Evolutionary conservation across 352 stramenopile genomes (phyloP).

Genomic region (Aphanomyces invadans): DNA sequence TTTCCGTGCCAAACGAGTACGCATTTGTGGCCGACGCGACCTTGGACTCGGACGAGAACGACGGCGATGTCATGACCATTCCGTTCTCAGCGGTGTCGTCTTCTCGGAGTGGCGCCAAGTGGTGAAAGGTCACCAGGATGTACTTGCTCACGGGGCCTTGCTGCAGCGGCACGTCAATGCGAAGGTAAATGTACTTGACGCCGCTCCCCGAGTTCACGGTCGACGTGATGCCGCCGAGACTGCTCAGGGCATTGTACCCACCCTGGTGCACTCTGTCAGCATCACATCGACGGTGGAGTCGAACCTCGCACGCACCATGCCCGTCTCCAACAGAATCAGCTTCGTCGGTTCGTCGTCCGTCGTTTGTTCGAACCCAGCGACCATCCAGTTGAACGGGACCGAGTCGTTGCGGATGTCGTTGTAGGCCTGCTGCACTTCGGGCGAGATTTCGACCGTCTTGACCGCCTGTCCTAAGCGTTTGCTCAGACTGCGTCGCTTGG

Average conservation of each 20-base stretch:
- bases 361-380: slow-evolving; percentile 66
- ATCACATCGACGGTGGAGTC: no score
- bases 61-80: not conserved
- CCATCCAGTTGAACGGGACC: slow-evolving; percentile 77
- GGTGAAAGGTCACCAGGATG: slow-evolving; percentile 77
- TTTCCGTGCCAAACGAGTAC: slow-evolving; percentile 74
- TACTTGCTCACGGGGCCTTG: slow-evolving; percentile 83
- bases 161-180: slow-evolving; percentile 78
- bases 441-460: slow-evolving; percentile 64
- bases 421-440: slow-evolving; percentile 56
- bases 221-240: slow-evolving; percentile 67
- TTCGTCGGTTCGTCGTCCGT: slow-evolving; percentile 52
- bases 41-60: slow-evolving; percentile 30
- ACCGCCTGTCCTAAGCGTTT: not conserved
- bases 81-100: not conserved
- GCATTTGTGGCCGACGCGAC: slow-evolving; percentile 70
- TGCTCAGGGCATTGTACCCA: slow-evolving; percentile 73
- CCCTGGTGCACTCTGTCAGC: no score
- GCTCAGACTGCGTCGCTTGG: slow-evolving; percentile 17
- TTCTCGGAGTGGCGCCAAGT: slow-evolving; percentile 12
- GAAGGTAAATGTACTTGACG: slow-evolving; percentile 87
- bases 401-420: slow-evolving; percentile 75
- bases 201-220: slow-evolving; percentile 53
- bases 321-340: slow-evolving; percentile 75
- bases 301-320: no score